Evolutionary conservation across 2,329 filamentous ascomycete genomes (phyloP).

Genomic region (Paradendryphiella salina): DNA sequence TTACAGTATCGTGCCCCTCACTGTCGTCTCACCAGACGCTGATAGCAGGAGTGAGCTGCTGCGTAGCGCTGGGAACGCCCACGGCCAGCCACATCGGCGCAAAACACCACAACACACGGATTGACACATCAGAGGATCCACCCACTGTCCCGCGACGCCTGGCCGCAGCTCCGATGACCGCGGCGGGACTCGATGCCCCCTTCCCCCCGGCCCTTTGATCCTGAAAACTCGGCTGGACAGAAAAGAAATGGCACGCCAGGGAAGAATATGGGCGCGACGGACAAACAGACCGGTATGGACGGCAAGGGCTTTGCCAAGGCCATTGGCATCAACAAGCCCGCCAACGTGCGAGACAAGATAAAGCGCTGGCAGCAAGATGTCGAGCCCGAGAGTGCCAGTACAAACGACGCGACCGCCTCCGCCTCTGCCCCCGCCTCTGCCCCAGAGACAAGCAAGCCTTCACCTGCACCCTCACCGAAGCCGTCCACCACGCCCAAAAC

Average conservation of each 20-base stretch:
- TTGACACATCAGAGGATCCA: neutral
- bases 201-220: constrained; percentile 29
- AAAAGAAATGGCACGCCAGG: constrained; percentile 38
- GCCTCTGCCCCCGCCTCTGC: constrained; percentile 8
- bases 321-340: constrained; percentile 48
- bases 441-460: neutral
- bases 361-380: constrained; percentile 83
- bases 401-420: constrained; percentile 17
- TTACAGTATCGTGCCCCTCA: neutral
- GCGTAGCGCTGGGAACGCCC: constrained; percentile 14
- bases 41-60: constrained; percentile 7
- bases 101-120: constrained; percentile 10
- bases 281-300: constrained; percentile 40
- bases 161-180: constrained; percentile 25
- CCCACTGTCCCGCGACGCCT: constrained; percentile 13
- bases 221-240: constrained; percentile 22
- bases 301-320: constrained; percentile 47
- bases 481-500: constrained; percentile 32
- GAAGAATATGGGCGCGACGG: constrained; percentile 33
- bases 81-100: constrained; percentile 5
- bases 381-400: constrained; percentile 57
- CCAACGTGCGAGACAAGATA: constrained; percentile 71
- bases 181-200: constrained; percentile 30
- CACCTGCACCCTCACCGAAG: constrained; percentile 13
- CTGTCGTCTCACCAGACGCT: neutral